Base-by-base conservation (phyloP, 768 basidiomycete species). In the Termitomyces titanicus region DNA sequence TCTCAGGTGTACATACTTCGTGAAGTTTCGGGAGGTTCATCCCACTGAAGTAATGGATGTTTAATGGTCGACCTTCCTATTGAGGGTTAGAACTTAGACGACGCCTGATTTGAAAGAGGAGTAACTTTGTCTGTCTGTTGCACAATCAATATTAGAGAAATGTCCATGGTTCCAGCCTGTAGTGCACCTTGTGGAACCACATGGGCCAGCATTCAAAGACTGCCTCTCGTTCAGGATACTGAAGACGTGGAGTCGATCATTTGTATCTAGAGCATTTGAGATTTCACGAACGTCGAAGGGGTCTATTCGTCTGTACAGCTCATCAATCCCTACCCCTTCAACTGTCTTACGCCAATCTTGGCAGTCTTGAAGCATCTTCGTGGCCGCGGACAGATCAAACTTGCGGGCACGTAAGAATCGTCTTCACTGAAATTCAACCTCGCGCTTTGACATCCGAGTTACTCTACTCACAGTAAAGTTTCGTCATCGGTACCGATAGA, bases 201-300 rank as follows among this genome's bases (percentile, higher is more conserved):
- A 89, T 80, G 3, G 87, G 87, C 88, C 88, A 91, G 58, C 80
- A 83, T 50, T 86, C 81, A 59, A 89, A 88, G 7, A 90, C 81
- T 1, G 79, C 77, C 49, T 82, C 77, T 42, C 88, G 81, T 59
- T 83, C 85, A 1, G 86, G 86, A 62, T 84, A 91, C 88, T 91
- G 18, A 18, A n/a, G 22, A 34, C n/a, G 33, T 3, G 9, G 22
- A 27, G 48, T 51, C 17, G 13, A 27, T 25, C 31, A 29, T 18
- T 24, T 5, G 15, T 8, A 40, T 20, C 12, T 5, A 7, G 20
- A 47, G 24, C 29, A 37, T 20, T 38, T 7, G 37, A 24, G 29
- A 33, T 18, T 47, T 31, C 12, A 72, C 86, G 68, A 61, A 87
- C 88, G 64, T 89, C 82, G 55, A 84, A 89, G 3, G 87, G 85